A percentile compares a stretch with the other conserved stretches of the same genome.
Evolutionary conservation across 2,329 filamentous ascomycete species (phyloP).

Genomic region (Celoporthe dispersa): DNA sequence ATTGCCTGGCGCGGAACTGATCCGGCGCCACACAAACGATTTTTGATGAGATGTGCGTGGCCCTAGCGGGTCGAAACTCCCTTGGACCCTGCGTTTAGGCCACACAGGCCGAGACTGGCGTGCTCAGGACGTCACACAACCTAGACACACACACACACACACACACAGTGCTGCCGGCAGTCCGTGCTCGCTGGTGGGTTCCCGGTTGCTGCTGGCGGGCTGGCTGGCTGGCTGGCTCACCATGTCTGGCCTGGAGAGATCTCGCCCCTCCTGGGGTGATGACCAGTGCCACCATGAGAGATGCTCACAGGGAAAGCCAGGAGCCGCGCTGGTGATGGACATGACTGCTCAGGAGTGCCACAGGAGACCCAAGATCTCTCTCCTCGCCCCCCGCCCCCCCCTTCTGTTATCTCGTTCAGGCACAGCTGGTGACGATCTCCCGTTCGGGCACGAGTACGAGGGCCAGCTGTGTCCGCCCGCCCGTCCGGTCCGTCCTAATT

Average conservation of each 20-base stretch:
- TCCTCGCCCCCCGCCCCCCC: too few relatives aligned
- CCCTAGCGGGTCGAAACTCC: neutral
- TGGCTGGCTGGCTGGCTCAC: neutral
- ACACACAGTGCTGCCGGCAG: neutral
- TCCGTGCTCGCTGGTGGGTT: neutral
- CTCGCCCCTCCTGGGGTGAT: neutral
- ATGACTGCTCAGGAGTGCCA: neutral
- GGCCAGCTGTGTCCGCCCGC: neutral
- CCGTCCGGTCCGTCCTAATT: neutral
- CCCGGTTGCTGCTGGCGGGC: neutral
- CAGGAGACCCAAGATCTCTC: neutral
- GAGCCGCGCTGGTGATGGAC: neutral
- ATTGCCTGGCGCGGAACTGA: constrained; percentile 3
- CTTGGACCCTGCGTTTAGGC: neutral
- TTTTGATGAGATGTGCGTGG: neutral
- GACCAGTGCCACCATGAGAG: too few relatives aligned
- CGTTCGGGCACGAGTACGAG: neutral
- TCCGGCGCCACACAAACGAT: constrained; percentile 1
- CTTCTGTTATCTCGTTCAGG: neutral
- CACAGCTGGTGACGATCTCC: neutral
- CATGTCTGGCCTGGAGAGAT: neutral
- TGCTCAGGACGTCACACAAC: neutral
- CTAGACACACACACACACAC: too few relatives aligned
- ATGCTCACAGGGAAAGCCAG: neutral
- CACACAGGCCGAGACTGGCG: neutral